A percentile compares a stretch with the other conserved stretches of the same genome.
Evolutionary conservation across 164 flowering plant genomes (phyloP).

Genomic region (Magnolia changhungtana): DNA sequence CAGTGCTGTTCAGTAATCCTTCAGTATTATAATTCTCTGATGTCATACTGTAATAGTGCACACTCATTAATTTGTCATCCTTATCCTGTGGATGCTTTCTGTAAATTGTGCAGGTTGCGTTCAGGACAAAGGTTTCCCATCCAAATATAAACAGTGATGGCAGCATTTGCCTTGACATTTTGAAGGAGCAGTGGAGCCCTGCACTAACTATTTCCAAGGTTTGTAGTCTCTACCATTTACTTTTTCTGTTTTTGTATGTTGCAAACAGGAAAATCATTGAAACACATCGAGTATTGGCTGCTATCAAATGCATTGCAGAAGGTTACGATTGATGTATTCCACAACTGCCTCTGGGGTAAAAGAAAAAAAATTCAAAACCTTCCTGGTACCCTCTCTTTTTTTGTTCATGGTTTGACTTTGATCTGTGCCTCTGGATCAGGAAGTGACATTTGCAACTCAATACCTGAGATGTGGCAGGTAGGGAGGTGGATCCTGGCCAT

Average conservation of each 20-base stretch:
- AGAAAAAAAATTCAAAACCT: too few relatives aligned
- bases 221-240: background rate
- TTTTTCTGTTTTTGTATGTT: background rate
- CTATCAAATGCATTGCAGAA: too few relatives aligned
- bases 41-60: background rate
- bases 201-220: slow-evolving; percentile 36
- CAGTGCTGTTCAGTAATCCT: background rate
- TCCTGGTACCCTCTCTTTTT: too few relatives aligned
- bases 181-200: slow-evolving; percentile 40
- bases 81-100: background rate
- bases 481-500: too few relatives aligned
- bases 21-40: background rate
- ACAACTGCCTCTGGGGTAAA: too few relatives aligned
- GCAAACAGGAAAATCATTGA: background rate
- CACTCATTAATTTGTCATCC: background rate
- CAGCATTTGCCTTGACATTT: slow-evolving; percentile 33
- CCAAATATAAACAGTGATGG: slow-evolving; percentile 36
- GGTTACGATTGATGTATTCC: too few relatives aligned
- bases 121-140: slow-evolving; percentile 33
- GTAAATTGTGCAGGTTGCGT: slow-evolving; percentile 27
- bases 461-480: too few relatives aligned
- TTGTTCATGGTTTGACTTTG: too few relatives aligned
- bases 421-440: too few relatives aligned
- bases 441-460: too few relatives aligned
- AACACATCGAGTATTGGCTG: too few relatives aligned